phyloP scores from a whole-genome alignment of 257 asterid genomes.

The Knoxia roxburghii region DNA sequence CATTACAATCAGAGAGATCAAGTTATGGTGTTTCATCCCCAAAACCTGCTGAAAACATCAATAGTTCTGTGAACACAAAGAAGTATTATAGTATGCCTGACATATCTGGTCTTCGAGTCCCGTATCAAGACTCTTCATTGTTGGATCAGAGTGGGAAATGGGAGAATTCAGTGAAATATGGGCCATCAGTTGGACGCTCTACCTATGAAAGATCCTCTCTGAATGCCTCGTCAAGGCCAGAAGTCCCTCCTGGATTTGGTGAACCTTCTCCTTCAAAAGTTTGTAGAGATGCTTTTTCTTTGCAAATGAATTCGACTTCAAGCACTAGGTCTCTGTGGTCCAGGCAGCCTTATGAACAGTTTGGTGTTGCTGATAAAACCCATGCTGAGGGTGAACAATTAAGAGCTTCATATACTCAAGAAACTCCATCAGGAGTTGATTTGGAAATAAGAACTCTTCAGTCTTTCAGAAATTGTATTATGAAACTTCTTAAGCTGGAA shows the following conservation, averaged over 20 bases:
- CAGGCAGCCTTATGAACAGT: conserved; percentile 79
- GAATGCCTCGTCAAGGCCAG: conserved; percentile 40
- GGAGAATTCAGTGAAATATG: conserved; percentile 41
- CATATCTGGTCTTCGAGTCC: conserved; percentile 69
- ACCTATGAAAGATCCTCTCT: conserved; percentile 35
- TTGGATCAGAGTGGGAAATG: conserved; percentile 35
- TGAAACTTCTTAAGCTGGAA: conserved; percentile 79
- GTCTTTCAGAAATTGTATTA: conserved; percentile 72
- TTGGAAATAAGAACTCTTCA: conserved; percentile 78
- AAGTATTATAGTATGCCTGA: conserved; percentile 86
- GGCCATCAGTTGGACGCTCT: conserved; percentile 38
- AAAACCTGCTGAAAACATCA: conserved; percentile 35
- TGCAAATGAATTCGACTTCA: conserved; percentile 46
- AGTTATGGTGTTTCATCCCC: conserved; percentile 41
- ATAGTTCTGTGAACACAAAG: conserved; percentile 45
- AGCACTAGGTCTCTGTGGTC: conserved; percentile 70
- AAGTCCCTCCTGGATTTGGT: conserved; percentile 42
- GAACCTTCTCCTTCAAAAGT: conserved; percentile 51
- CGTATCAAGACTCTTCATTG: conserved; percentile 39
- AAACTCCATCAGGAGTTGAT: conserved; percentile 40
- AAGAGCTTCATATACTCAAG: conserved; percentile 31
- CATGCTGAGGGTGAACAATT: conserved; percentile 21
- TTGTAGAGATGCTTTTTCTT: conserved; percentile 48
- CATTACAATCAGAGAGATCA: conserved; percentile 56
- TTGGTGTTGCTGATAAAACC: conserved; percentile 76